Evolutionary conservation across 2,329 filamentous ascomycete species (phyloP).

Genomic region (Arachnomyces sp.): DNA sequence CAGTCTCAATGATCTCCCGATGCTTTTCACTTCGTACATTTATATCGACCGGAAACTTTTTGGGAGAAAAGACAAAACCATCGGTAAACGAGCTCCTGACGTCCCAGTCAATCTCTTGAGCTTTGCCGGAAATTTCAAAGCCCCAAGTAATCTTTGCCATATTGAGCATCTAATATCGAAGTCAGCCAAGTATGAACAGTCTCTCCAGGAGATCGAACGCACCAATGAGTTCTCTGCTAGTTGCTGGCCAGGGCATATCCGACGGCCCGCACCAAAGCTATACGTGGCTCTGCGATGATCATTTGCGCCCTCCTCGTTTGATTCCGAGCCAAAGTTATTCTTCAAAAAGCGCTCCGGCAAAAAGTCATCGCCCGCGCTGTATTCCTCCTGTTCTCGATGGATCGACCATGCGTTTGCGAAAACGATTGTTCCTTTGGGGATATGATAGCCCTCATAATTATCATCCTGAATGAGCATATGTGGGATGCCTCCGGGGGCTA

Average conservation of each 20-base stretch:
- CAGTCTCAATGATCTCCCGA: slow-evolving; percentile 5
- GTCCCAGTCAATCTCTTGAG: too few species aligned
- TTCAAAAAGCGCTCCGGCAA: slow-evolving; percentile 22
- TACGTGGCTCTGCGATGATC: too few species aligned
- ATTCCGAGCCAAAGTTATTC: neutral
- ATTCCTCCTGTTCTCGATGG: slow-evolving; percentile 15
- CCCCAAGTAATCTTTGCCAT: slow-evolving; percentile 11
- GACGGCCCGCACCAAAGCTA: slow-evolving; percentile 8
- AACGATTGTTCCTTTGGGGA: slow-evolving; percentile 17
- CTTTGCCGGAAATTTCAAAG: slow-evolving; percentile 1
- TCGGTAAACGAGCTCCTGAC: neutral
- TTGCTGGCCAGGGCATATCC: slow-evolving; percentile 9
- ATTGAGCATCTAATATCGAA: slow-evolving; percentile 9
- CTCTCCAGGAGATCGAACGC: too few species aligned
- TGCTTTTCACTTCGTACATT: slow-evolving; percentile 5
- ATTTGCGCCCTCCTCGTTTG: too few species aligned
- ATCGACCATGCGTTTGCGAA: slow-evolving; percentile 15
- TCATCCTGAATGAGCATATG: slow-evolving; percentile 17
- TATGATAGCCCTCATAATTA: slow-evolving; percentile 14
- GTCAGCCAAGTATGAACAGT: too few species aligned
- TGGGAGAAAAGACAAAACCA: slow-evolving; percentile 3
- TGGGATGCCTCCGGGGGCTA: slow-evolving; percentile 14
- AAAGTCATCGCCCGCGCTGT: slow-evolving; percentile 13
- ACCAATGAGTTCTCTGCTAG: slow-evolving; percentile 9
- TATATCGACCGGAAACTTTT: slow-evolving; percentile 6